phyloP scores from a whole-genome alignment of 2,329 filamentous ascomycete genomes.

The Aureobasidium sp. region DNA sequence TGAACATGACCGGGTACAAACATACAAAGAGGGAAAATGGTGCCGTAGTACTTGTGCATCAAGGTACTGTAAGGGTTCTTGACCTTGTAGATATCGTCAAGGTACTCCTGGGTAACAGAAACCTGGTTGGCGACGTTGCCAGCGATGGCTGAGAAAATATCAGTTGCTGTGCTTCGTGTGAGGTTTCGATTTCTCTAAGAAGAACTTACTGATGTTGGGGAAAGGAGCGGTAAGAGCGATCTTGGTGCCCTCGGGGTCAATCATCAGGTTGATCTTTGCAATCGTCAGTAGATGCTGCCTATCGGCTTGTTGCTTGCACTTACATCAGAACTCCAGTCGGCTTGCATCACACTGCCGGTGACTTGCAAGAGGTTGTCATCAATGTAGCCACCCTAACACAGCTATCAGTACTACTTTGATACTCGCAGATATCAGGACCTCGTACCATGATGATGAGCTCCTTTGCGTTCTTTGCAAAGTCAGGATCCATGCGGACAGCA shows the following conservation, averaged over 20 bases:
- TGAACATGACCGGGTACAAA: neutral
- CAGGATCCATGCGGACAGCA: slow-evolving; percentile 40
- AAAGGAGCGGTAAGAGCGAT: slow-evolving; percentile 44
- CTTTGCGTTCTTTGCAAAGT: slow-evolving; percentile 41
- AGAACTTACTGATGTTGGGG: slow-evolving; percentile 30
- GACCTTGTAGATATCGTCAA: slow-evolving; percentile 34
- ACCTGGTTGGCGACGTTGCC: slow-evolving; percentile 45
- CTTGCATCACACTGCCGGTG: slow-evolving; percentile 20
- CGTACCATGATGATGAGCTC: slow-evolving; percentile 41
- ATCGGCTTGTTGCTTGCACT: slow-evolving; percentile 17
- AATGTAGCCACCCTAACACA: slow-evolving; percentile 38
- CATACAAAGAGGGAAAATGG: slow-evolving; percentile 34
- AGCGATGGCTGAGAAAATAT: slow-evolving; percentile 28
- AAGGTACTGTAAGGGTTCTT: slow-evolving; percentile 35
- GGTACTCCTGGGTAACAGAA: slow-evolving; percentile 34
- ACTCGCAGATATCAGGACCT: neutral
- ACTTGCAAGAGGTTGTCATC: slow-evolving; percentile 33
- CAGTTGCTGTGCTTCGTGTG: neutral
- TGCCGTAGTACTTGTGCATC: slow-evolving; percentile 34
- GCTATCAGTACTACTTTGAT: neutral
- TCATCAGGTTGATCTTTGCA: slow-evolving; percentile 44
- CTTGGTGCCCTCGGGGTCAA: slow-evolving; percentile 45
- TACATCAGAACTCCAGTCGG: slow-evolving; percentile 14
- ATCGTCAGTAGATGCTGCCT: slow-evolving; percentile 19
- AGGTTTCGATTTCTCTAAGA: neutral